phyloP scores from a whole-genome alignment of 2,329 filamentous ascomycete genomes.

The Cladosporium sp. region DNA sequence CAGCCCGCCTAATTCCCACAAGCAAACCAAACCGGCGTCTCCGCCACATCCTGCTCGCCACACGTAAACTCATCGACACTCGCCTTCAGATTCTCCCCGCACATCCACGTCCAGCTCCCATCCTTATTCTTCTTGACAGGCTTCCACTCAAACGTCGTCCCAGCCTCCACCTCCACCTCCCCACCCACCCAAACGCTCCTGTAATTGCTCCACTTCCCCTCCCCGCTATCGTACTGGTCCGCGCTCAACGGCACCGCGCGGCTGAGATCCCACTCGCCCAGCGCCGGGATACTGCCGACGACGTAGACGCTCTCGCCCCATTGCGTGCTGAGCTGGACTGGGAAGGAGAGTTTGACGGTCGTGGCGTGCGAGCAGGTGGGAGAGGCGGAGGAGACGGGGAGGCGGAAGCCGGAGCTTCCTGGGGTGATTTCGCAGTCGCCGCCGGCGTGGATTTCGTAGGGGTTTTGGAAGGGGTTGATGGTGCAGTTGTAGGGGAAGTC shows the following conservation, averaged over 20 bases:
- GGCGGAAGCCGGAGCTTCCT: background rate
- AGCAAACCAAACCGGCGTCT: background rate
- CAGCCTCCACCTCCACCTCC: conserved; percentile 51
- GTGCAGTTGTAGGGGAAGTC: conserved; percentile 18
- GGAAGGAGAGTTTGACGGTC: conserved; percentile 15
- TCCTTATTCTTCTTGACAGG: conserved; percentile 57
- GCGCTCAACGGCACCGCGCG: conserved; percentile 56
- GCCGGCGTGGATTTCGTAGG: conserved; percentile 20
- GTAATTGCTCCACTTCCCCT: conserved; percentile 34
- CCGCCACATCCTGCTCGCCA: background rate
- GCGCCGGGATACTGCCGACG: conserved; percentile 53
- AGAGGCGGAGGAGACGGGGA: background rate
- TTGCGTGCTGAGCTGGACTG: conserved; percentile 36
- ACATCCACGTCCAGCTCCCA: conserved; percentile 59
- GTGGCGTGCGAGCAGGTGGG: conserved; percentile 17
- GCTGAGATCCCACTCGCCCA: conserved; percentile 56
- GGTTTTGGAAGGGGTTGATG: conserved; percentile 19
- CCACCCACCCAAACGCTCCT: conserved; percentile 53
- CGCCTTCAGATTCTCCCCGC: conserved; percentile 1
- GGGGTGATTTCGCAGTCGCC: conserved; percentile 23
- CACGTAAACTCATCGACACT: conserved; percentile 5
- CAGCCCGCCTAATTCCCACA: conserved; percentile 1
- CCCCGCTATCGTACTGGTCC: conserved; percentile 51
- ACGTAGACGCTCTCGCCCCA: conserved; percentile 63
- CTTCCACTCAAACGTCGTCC: conserved; percentile 61